phyloP scores from a whole-genome alignment of 148 eudicot genomes.

The Amaranthus palmeri region DNA sequence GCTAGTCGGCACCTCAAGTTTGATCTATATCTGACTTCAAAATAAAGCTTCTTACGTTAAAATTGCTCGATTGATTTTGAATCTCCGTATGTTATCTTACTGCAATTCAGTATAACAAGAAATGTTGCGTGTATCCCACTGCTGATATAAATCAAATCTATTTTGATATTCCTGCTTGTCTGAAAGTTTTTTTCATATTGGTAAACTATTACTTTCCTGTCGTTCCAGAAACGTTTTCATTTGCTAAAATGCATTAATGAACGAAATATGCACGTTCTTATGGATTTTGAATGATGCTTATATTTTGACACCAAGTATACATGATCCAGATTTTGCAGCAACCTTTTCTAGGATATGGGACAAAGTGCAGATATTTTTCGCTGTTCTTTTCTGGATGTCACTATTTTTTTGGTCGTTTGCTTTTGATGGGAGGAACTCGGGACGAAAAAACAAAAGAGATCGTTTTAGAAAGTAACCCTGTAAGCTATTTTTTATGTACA shows the following conservation, averaged over 20 bases:
- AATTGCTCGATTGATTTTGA: neutral
- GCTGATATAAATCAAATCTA: neutral
- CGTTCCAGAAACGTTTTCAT: neutral
- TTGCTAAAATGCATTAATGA: neutral
- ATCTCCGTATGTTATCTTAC: neutral
- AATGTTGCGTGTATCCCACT: neutral
- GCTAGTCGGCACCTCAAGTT: neutral
- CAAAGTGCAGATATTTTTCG: constrained; percentile 53
- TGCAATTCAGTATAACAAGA: neutral
- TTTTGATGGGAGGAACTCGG: constrained; percentile 62
- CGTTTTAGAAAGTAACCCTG: constrained; percentile 46
- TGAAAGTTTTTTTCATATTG: neutral
- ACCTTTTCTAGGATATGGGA: constrained; percentile 47
- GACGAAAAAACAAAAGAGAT: constrained; percentile 45
- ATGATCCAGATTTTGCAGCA: constrained; percentile 37
- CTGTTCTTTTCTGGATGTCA: constrained; percentile 85
- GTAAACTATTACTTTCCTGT: neutral
- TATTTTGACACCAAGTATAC: neutral
- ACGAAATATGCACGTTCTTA: neutral
- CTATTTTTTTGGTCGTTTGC: constrained; percentile 81
- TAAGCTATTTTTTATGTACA: constrained; percentile 20
- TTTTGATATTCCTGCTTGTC: neutral
- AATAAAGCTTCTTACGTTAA: neutral
- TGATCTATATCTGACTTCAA: neutral
- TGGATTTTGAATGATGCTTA: neutral